Percentiles rank a stretch among this genome's conserved stretches.
phyloP scores from a whole-genome alignment of 164 flowering plant genomes.

The Kingdonia uniflora region DNA sequence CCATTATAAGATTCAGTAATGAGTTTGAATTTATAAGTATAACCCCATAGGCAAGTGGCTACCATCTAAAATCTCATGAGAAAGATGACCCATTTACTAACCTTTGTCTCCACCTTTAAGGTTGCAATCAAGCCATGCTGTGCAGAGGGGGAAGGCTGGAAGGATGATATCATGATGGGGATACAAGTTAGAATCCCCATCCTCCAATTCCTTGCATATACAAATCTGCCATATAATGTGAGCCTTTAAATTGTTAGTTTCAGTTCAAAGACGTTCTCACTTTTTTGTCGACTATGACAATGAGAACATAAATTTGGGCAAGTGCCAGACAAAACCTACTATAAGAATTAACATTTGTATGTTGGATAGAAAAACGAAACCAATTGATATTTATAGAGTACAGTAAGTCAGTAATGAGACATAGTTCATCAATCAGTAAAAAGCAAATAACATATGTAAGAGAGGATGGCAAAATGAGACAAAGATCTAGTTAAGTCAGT shows the following conservation, averaged over 20 bases:
- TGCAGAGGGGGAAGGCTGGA: constrained; percentile 77
- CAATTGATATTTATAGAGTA: too few species aligned
- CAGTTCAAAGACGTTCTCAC: background rate
- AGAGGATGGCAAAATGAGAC: too few species aligned
- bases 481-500: background rate
- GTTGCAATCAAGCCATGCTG: constrained; percentile 63
- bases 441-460: too few species aligned
- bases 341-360: too few species aligned
- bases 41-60: too few species aligned
- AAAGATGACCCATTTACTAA: constrained; percentile 1
- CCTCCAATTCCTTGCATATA: constrained; percentile 53
- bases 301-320: too few species aligned
- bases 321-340: too few species aligned
- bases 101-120: constrained; percentile 31
- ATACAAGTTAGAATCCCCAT: constrained; percentile 55
- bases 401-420: background rate
- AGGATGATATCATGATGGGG: constrained; percentile 76
- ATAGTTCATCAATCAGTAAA: background rate
- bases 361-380: too few species aligned
- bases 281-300: too few species aligned
- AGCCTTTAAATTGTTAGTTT: background rate
- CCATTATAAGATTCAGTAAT: too few species aligned
- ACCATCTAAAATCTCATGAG: too few species aligned
- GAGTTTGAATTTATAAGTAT: background rate
- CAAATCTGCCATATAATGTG: constrained; percentile 42